These are phyloP conservation scores for Colletotrichum lindemuthianum DNA, from an alignment of 2,329 filamentous ascomycete species.

Conservation along the genomic window DNA sequence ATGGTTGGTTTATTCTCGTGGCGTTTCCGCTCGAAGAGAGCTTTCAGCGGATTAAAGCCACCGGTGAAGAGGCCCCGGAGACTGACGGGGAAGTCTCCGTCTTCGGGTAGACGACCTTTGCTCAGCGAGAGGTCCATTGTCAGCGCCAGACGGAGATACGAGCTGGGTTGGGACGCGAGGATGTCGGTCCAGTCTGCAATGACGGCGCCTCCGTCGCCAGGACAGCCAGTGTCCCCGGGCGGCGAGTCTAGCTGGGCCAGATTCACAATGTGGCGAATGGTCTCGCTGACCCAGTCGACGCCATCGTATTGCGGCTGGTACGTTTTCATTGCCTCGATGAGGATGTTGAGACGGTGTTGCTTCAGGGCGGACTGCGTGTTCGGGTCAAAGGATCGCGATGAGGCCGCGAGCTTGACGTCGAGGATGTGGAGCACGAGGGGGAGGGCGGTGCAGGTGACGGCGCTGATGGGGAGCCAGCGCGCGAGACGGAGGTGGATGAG, in stretches of 20 bases:
- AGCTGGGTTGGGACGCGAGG: constrained; percentile 50
- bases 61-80: constrained; percentile 50
- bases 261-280: constrained; percentile 54
- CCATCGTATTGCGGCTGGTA: constrained; percentile 58
- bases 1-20: constrained; percentile 5
- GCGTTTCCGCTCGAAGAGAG: constrained; percentile 43
- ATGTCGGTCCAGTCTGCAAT: constrained; percentile 55
- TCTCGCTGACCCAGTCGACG: constrained; percentile 56
- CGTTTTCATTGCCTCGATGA: constrained; percentile 57
- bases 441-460: constrained; percentile 48
- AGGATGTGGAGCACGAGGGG: constrained; percentile 47
- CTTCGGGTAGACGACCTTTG: constrained; percentile 51
- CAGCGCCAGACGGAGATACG: constrained; percentile 54
- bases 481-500: constrained; percentile 56
- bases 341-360: constrained; percentile 54
- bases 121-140: constrained; percentile 55
- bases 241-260: constrained; percentile 46
- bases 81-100: constrained; percentile 53
- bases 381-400: constrained; percentile 39
- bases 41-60: constrained; percentile 48
- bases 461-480: constrained; percentile 58
- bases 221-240: background rate
- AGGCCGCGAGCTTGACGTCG: constrained; percentile 47
- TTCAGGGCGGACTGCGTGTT: constrained; percentile 50
- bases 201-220: constrained; percentile 36